A percentile compares a stretch with the other conserved stretches of the same genome.
These are phyloP conservation scores for Globisporangium nagaii DNA, from an alignment of 352 stramenopile genomes.

Conservation along the genomic window DNA sequence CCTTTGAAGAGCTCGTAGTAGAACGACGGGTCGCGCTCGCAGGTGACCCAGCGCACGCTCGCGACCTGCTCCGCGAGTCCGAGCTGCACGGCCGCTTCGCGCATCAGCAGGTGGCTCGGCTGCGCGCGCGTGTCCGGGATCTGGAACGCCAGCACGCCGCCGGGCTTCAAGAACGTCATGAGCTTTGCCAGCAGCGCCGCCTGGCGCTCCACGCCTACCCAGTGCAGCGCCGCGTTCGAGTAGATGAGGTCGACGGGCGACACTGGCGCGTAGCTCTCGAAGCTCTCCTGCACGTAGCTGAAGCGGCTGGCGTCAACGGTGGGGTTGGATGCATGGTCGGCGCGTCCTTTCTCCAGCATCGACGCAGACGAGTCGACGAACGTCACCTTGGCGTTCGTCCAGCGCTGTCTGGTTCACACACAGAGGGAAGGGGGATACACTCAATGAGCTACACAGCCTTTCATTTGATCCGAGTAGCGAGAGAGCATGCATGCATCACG, in stretches of 20 bases:
- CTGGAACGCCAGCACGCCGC: constrained; percentile 64
- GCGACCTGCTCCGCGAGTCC: constrained; percentile 29
- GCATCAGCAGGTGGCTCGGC: constrained; percentile 59
- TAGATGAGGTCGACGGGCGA: constrained; percentile 60
- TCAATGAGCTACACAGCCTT: not conserved
- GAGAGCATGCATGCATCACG: no score
- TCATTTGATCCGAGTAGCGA: not conserved
- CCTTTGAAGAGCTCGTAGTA: constrained; percentile 68
- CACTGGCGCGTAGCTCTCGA: constrained; percentile 40
- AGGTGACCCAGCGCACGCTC: constrained; percentile 63
- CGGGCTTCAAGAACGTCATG: constrained; percentile 57
- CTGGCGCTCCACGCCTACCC: constrained; percentile 50
- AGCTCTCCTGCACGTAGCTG: constrained; percentile 46
- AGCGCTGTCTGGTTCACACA: constrained; percentile 29
- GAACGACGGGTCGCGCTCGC: constrained; percentile 46
- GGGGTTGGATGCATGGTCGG: constrained; percentile 30
- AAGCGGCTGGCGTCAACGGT: constrained; percentile 19
- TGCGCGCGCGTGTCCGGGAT: constrained; percentile 62
- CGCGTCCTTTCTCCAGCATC: constrained; percentile 46
- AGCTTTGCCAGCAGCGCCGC: constrained; percentile 36
- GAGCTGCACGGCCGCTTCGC: constrained; percentile 35
- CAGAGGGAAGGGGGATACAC: not conserved
- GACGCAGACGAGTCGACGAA: constrained; percentile 60
- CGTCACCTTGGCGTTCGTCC: constrained; percentile 35
- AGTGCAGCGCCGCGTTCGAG: constrained; percentile 69